Evolutionary conservation across 177 flowering plant species (phyloP).

Genomic region (Vitis hybrid): DNA sequence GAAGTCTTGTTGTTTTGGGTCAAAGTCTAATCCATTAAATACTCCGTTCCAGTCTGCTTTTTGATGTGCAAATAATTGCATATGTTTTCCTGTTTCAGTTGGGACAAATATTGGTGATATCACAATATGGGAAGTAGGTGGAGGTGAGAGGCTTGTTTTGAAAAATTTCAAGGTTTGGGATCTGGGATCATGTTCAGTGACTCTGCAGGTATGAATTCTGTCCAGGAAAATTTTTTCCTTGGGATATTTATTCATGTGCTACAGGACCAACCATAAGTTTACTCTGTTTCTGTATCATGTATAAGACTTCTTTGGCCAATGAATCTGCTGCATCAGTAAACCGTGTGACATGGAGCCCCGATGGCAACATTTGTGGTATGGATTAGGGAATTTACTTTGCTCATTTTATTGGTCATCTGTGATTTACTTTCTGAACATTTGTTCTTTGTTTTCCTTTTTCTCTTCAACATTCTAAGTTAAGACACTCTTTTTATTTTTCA

Average conservation of each 20-base stretch:
- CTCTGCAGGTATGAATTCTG: conserved; percentile 29
- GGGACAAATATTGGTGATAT: conserved; percentile 47
- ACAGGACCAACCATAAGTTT: neutral
- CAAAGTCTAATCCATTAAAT: neutral
- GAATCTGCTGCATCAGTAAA: conserved; percentile 40
- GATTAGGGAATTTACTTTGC: neutral
- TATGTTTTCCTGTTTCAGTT: conserved; percentile 17
- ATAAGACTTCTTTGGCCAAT: conserved; percentile 30
- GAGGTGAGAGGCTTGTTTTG: conserved; percentile 27
- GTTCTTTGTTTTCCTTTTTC: too few species aligned
- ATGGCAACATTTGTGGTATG: conserved; percentile 39
- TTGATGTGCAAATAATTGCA: neutral
- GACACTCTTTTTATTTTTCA: neutral
- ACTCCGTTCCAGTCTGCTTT: neutral
- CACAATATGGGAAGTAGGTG: conserved; percentile 34
- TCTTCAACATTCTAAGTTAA: too few species aligned
- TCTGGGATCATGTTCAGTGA: conserved; percentile 26
- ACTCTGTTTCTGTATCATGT: neutral
- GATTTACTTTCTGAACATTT: neutral
- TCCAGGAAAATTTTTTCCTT: neutral
- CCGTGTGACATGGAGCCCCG: conserved; percentile 51
- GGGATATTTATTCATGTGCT: neutral
- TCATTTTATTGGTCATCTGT: neutral
- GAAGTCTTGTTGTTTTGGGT: neutral
- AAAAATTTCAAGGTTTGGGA: conserved; percentile 45